Evolutionary conservation across 2,329 filamentous ascomycete species (phyloP).

Genomic region (Pseudohalonectria lignicola): DNA sequence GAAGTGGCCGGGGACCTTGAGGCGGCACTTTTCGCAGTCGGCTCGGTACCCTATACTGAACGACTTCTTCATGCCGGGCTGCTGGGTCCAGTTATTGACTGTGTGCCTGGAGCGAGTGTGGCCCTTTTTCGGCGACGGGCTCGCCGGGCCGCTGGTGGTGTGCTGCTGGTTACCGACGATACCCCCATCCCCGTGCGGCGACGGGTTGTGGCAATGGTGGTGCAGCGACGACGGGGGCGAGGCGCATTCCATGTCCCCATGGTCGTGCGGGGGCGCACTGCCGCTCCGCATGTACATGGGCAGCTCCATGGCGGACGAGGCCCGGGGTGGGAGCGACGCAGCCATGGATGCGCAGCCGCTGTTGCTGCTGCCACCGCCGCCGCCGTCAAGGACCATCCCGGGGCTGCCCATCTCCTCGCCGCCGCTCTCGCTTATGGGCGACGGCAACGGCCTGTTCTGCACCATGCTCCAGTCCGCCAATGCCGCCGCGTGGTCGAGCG

Average conservation of each 20-base stretch:
- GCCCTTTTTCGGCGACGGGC: slow-evolving; percentile 38
- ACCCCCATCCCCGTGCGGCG: neutral
- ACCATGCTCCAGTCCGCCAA: slow-evolving; percentile 38
- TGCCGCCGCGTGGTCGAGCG: slow-evolving; percentile 23
- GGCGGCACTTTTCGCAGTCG: slow-evolving; percentile 68
- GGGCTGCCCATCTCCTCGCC: slow-evolving; percentile 32
- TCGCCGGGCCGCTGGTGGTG: slow-evolving; percentile 32
- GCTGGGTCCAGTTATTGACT: slow-evolving; percentile 47
- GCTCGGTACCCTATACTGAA: slow-evolving; percentile 71
- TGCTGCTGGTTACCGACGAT: slow-evolving; percentile 9
- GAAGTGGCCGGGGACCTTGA: slow-evolving; percentile 68
- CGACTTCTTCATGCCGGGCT: slow-evolving; percentile 55
- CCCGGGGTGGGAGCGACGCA: slow-evolving; percentile 20
- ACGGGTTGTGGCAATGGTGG: neutral
- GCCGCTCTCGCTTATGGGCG: slow-evolving; percentile 45
- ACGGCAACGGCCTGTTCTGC: slow-evolving; percentile 43
- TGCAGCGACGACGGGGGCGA: too few relatives aligned
- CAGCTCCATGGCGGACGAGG: slow-evolving; percentile 20
- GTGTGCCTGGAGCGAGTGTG: slow-evolving; percentile 50
- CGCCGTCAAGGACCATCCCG: slow-evolving; percentile 25
- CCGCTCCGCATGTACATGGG: slow-evolving; percentile 2
- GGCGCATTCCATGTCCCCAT: neutral
- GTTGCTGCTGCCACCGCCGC: too few relatives aligned
- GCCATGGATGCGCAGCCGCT: slow-evolving; percentile 21
- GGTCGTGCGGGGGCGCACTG: neutral